Percentiles rank a stretch among this genome's conserved stretches.
Conservation (phyloP, 2,329 filamentous ascomycete genomes). For the Cadophora sp. region DNA sequence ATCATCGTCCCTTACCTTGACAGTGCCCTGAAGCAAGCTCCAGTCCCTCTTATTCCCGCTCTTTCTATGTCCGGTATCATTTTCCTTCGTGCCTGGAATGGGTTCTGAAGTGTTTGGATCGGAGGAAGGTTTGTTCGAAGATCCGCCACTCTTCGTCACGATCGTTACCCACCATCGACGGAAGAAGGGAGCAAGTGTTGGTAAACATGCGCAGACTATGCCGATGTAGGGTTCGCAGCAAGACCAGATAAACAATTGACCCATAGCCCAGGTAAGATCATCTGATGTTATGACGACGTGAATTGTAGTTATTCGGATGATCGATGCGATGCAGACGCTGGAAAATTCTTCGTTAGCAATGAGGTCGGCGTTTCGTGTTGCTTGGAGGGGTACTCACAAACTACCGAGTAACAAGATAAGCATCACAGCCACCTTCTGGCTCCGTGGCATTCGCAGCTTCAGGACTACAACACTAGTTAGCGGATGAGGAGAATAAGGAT, state of each 20-base stretch:
- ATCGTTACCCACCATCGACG: constrained; percentile 1
- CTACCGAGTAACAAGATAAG: neutral
- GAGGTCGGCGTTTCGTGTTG: neutral
- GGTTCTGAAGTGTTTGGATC: neutral
- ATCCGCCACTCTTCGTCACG: neutral
- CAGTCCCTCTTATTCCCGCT: neutral
- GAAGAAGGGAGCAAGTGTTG: constrained; percentile 8
- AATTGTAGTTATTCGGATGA: neutral
- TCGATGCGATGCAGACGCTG: neutral
- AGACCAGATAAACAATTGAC: constrained; percentile 15
- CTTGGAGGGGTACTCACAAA: neutral
- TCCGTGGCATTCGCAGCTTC: neutral
- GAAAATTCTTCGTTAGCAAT: neutral
- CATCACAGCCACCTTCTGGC: neutral
- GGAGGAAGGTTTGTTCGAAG: neutral
- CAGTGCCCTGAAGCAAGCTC: neutral
- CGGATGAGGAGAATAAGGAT: too few species aligned
- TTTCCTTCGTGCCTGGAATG: neutral
- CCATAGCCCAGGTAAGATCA: constrained; percentile 13
- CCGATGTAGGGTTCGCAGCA: constrained; percentile 15
- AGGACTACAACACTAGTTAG: neutral
- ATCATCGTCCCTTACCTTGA: constrained; percentile 2
- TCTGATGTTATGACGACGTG: constrained; percentile 7
- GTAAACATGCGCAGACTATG: constrained; percentile 11
- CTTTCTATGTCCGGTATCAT: neutral